Percentiles rank a stretch among this genome's conserved stretches.
phyloP scores from a whole-genome alignment of 2,329 filamentous ascomycete genomes.

The Trichocomaceae sp. region DNA sequence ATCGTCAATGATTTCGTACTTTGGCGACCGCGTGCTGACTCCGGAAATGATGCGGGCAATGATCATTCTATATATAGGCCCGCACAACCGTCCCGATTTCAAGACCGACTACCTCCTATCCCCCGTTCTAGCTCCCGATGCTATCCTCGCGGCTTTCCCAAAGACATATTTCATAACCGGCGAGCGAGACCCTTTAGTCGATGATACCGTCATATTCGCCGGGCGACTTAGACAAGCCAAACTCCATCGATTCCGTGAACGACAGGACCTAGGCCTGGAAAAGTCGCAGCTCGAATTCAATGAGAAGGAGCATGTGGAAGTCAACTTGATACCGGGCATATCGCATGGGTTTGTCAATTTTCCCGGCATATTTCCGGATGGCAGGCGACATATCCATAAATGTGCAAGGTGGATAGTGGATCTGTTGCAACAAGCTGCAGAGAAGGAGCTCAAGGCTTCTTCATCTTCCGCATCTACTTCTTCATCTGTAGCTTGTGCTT shows the following conservation, averaged over 20 bases:
- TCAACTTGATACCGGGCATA: conserved; percentile 78
- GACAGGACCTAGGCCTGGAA: conserved; percentile 51
- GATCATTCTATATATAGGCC: conserved; percentile 96
- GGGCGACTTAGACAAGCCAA: conserved; percentile 79
- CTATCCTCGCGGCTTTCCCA: conserved; percentile 76
- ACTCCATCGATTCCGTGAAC: conserved; percentile 49
- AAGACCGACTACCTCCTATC: conserved; percentile 84
- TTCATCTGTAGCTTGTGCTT: not conserved
- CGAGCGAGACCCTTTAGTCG: conserved; percentile 88
- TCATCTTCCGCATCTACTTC: conserved; percentile 10
- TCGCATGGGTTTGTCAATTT: conserved; percentile 94
- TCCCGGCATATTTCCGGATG: conserved; percentile 77
- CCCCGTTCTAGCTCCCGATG: conserved; percentile 80
- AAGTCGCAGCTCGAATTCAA: conserved; percentile 55
- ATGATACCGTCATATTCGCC: conserved; percentile 95
- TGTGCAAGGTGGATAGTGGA: conserved; percentile 77
- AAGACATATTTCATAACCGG: conserved; percentile 93
- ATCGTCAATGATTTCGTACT: conserved; percentile 96
- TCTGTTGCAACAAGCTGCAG: conserved; percentile 48
- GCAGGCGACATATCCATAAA: conserved; percentile 77
- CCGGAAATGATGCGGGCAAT: conserved; percentile 99
- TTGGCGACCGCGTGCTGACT: conserved; percentile 88
- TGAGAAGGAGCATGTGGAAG: conserved; percentile 70
- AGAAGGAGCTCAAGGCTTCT: conserved; percentile 15
- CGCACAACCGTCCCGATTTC: conserved; percentile 89